Conservation (phyloP, 495 filamentous ascomycete genomes). For the Aspergillus sclerotioniger region DNA sequence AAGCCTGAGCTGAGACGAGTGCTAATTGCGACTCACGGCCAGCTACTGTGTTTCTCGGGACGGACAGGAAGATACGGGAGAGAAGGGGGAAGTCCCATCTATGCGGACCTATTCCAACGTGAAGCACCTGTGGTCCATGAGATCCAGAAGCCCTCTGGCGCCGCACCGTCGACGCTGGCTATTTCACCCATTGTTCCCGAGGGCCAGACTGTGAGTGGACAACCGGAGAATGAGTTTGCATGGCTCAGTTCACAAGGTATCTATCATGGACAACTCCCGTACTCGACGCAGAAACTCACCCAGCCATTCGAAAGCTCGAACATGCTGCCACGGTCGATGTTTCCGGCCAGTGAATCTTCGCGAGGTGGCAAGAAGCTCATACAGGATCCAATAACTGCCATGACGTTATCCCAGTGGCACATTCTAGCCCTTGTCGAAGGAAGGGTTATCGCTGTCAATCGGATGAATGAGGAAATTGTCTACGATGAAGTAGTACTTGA, state of each 20-base stretch:
- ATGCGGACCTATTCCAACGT: constrained; percentile 80
- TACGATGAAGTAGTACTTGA: constrained; percentile 87
- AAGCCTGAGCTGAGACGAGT: constrained; percentile 70
- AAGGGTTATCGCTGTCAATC: constrained; percentile 77
- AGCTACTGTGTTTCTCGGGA: constrained; percentile 75
- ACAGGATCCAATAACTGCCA: constrained; percentile 70
- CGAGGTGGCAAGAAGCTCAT: constrained; percentile 61
- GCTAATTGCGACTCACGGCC: constrained; percentile 70
- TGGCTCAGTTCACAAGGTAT: constrained; percentile 89
- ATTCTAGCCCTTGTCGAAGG: constrained; percentile 81
- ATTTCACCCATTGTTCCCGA: constrained; percentile 73
- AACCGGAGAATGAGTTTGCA: constrained; percentile 72
- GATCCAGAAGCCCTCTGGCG: constrained; percentile 49
- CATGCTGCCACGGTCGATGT: constrained; percentile 67
- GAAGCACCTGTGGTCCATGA: constrained; percentile 77
- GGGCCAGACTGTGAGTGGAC: constrained; percentile 38
- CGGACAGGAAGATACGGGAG: constrained; percentile 68
- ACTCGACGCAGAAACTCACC: constrained; percentile 43
- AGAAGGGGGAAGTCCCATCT: constrained; percentile 80
- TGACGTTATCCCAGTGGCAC: constrained; percentile 90
- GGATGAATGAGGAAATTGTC: constrained; percentile 77
- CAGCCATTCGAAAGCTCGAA: constrained; percentile 68
- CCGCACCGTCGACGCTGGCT: constrained; percentile 61
- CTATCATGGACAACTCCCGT: constrained; percentile 72
- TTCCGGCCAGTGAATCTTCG: constrained; percentile 64